Conservation (phyloP, 495 filamentous ascomycete species). For the Chaetomium tenue region DNA sequence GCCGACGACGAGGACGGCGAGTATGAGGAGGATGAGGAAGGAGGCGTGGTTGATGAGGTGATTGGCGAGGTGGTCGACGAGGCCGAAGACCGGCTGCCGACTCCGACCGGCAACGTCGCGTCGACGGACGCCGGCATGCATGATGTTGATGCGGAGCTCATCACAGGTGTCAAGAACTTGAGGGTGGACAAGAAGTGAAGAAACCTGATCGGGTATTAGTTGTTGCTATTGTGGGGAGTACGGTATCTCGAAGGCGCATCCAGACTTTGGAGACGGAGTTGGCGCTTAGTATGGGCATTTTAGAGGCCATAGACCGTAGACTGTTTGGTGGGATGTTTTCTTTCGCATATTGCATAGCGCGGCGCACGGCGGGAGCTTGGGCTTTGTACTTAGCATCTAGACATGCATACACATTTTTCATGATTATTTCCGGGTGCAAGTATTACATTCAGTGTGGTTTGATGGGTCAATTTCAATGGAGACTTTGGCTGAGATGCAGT, state of each 20-base stretch:
- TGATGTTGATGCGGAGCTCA: constrained; percentile 50
- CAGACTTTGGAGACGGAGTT: constrained; percentile 9
- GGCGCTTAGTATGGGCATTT: constrained; percentile 11
- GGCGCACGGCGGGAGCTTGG: constrained; percentile 23
- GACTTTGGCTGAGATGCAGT: background rate
- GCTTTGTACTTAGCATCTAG: background rate
- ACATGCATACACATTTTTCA: background rate
- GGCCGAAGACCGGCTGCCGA: background rate
- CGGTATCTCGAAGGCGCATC: background rate
- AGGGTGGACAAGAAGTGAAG: constrained; percentile 35
- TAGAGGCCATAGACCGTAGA: constrained; percentile 17
- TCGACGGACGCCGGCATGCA: constrained; percentile 22
- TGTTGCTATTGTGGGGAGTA: background rate
- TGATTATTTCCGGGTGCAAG: background rate
- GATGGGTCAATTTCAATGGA: background rate
- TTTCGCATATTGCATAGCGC: constrained; percentile 33
- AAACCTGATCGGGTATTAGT: background rate
- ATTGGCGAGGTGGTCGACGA: constrained; percentile 8
- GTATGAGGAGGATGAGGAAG: constrained; percentile 40
- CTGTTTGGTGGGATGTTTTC: constrained; percentile 7
- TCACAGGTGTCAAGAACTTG: constrained; percentile 50
- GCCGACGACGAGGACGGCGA: constrained; percentile 44
- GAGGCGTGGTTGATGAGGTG: constrained; percentile 7
- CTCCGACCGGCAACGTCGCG: constrained; percentile 8
- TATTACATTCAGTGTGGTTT: background rate